Base-by-base conservation (phyloP, 2,329 filamentous ascomycete species). In the Colletotrichum eleusines region DNA sequence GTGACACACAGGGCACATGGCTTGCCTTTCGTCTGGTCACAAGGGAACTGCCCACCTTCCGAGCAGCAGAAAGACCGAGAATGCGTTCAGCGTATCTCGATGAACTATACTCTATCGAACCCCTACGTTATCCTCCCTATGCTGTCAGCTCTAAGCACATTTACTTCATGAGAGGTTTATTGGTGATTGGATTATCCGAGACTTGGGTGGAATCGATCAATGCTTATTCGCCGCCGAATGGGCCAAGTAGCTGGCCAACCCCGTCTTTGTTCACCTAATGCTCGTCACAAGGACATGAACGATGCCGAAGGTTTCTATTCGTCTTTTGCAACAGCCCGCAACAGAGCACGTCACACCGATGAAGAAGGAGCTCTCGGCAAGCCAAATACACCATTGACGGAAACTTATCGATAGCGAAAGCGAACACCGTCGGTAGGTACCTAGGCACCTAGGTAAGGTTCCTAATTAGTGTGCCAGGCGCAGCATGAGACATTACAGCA, bases 321-420 rank as follows among this genome's bases (percentile, higher is more conserved):
- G 58, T 20, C 33, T 20, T 33, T 31, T 26, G 31, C 33, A 31
- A 61, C 28, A 28, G 26, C 28, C 33, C 42, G 28, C 28, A 31
- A 31, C n/a, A n/a, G 16, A 31, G n/a, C 55, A 44, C 38, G 28
- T 23, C 18, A 31, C 57, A 40, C 57, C 28, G 46, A 50, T 48
- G 58, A 61, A 8, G 20, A 50, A 3, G n/a, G 31, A 33, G 31
- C 28, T 35, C n/a, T 61, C 58, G 31, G 28, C n/a, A 61, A 35
- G 42, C 28, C n/a, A n/a, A n/a, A n/a, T n/a, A n/a, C n/a, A 26
- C 53, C 18, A 31, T 58, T n/a, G 23, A 40, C 55, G 44, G 63
- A 66, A 51, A 61, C 63, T 68, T 68, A 68, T 68, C 65, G 65
- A 68, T 50, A 57, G 33, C 60, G 59, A 48, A 42, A 50, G n/a